These are phyloP conservation scores for Quercus engelmannii DNA, from an alignment of 306 rosid species.

Conservation along the genomic window DNA sequence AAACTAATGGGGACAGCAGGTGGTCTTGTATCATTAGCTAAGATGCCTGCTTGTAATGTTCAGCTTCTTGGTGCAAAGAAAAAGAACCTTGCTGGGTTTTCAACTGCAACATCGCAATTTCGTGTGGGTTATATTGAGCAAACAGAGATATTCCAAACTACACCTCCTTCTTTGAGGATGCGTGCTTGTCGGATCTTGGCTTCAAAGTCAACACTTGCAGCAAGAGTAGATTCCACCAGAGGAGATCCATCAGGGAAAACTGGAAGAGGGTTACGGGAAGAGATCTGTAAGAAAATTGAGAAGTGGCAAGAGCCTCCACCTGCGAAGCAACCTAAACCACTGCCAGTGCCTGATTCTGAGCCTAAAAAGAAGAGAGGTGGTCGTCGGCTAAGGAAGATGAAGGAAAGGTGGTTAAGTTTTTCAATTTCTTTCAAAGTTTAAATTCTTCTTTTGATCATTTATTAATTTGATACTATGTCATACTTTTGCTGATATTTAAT, in stretches of 20 bases:
- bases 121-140: constrained; percentile 92
- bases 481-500: constrained; percentile 17
- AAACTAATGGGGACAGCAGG: constrained; percentile 99
- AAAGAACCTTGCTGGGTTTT: constrained; percentile 93
- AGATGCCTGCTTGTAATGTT: constrained; percentile 99
- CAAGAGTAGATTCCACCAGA: constrained; percentile 83
- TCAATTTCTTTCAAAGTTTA: not conserved
- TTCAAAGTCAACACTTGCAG: constrained; percentile 87
- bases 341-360: constrained; percentile 96
- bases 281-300: constrained; percentile 85
- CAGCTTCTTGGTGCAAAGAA: constrained; percentile 98
- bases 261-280: constrained; percentile 67
- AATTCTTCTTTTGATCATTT: not conserved
- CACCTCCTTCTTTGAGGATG: constrained; percentile 83
- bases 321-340: constrained; percentile 92
- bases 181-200: constrained; percentile 88
- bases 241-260: constrained; percentile 86
- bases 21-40: constrained; percentile 70
- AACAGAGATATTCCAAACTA: constrained; percentile 81
- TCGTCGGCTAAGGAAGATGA: constrained; percentile 84
- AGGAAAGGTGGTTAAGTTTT: constrained; percentile 55
- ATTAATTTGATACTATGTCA: not conserved
- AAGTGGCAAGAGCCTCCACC: constrained; percentile 99
- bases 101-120: constrained; percentile 89
- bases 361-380: constrained; percentile 99